These are phyloP conservation scores for Venustampulla echinocandica DNA, from an alignment of 495 filamentous ascomycete species.

Conservation along the genomic window DNA sequence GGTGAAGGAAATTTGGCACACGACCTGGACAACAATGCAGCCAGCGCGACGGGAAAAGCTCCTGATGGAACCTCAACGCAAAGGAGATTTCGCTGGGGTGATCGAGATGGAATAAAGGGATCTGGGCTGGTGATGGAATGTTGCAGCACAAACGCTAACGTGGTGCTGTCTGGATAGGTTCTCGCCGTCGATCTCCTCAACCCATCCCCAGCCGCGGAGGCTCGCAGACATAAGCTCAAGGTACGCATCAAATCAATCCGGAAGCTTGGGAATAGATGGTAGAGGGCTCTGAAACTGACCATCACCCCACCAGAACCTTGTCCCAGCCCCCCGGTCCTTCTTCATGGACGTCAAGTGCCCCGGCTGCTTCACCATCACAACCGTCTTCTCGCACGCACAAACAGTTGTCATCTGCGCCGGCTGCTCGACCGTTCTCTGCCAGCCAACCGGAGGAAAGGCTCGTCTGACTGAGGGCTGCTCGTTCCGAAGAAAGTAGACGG, in stretches of 20 bases:
- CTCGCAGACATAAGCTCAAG: constrained; percentile 99
- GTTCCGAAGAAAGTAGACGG: constrained; percentile 95
- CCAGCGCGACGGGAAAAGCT: constrained; percentile 2
- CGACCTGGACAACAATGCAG: constrained; percentile 10
- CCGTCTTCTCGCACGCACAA: constrained; percentile 99
- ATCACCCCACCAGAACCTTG: constrained; percentile 59
- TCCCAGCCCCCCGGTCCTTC: constrained; percentile 93
- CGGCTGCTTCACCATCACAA: constrained; percentile 99
- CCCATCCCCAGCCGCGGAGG: constrained; percentile 89
- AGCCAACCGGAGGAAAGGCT: constrained; percentile 97
- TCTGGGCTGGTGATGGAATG: constrained; percentile 6
- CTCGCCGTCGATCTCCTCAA: constrained; percentile 99
- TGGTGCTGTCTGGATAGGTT: constrained; percentile 54
- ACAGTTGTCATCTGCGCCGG: constrained; percentile 99
- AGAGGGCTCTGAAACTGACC: constrained; percentile 6
- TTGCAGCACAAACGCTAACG: constrained; percentile 19
- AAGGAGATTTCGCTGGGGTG: not conserved
- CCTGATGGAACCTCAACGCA: not conserved
- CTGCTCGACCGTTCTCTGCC: constrained; percentile 94
- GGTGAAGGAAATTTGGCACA: constrained; percentile 23
- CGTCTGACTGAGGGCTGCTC: constrained; percentile 97
- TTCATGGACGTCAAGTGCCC: constrained; percentile 99
- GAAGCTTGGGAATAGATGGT: not conserved
- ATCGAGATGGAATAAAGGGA: constrained; percentile 1
- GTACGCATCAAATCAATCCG: constrained; percentile 43